Base-by-base conservation (phyloP, 164 flowering plant species). In the Vitis labrusca region DNA sequence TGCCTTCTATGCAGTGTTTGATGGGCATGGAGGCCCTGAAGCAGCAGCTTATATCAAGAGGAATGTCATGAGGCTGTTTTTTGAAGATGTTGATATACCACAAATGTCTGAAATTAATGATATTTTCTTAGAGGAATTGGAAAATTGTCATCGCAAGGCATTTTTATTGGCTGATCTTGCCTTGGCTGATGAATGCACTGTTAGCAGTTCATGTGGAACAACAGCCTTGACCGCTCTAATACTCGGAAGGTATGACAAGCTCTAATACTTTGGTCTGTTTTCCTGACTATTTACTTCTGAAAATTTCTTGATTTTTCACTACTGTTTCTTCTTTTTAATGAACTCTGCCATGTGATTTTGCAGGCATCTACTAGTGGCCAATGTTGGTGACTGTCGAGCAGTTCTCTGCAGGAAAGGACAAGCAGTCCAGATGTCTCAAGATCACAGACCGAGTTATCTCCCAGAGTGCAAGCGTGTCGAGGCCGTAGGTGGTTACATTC, bases 301-400 rank as follows among this genome's bases (percentile, higher is more conserved):
- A 5, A n/a, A 15, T 12, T 55, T 55, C 27, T 3, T 3, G 32
- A 11, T n/a, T 4, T 30, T 32, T 30, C 6, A 1, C 32, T 63
- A 27, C 11, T 47, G 51, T 49, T 47, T 62, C 16, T 30, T 23
- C 50, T 32, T 23, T 23, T 9, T 23, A 7, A 19, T 51, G 10
- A 23, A 30, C 32, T 50, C 44, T 32, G 5, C 5, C 7, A 32
- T 5, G 44, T 32, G 44, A 32, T 64, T 47, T 70, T 62, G 51
- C 73, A 79, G 82, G 68, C 77, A 70, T 63, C 58, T 87, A 64
- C 64, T 85, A 59, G 78, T 87, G 54, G 91, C 89, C 59, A 87
- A 87, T 75, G 89, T 80, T 54, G 89, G 91, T 59, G 89, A 87
- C 63, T 87, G 87, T 66, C 78, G 91, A 52, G 91, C 88, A 9